Percentiles rank a stretch among this genome's conserved stretches.
phyloP scores from a whole-genome alignment of 495 filamentous ascomycete species.

The Aspergillus kassunensis region DNA sequence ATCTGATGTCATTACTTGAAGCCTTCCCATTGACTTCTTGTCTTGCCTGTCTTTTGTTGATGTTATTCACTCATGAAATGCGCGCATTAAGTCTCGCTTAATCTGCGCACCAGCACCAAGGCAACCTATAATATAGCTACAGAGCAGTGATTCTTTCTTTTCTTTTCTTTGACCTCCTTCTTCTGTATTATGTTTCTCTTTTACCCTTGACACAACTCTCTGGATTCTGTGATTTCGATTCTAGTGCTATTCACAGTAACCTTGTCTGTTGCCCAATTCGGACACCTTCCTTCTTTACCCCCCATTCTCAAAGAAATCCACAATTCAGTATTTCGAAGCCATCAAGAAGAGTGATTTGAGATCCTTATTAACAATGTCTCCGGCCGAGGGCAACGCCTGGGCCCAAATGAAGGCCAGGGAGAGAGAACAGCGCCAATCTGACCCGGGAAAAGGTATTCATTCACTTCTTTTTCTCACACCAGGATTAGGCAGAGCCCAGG shows the following conservation, averaged over 20 bases:
- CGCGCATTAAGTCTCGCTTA: too few species aligned
- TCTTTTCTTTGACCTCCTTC: too few species aligned
- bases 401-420: slow-evolving; percentile 22
- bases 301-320: not conserved
- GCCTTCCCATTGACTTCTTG: too few species aligned
- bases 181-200: too few species aligned
- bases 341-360: not conserved
- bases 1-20: too few species aligned
- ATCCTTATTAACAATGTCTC: slow-evolving; percentile 11
- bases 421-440: slow-evolving; percentile 5
- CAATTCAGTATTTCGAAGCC: not conserved
- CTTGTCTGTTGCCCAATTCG: not conserved
- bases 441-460: slow-evolving; percentile 6
- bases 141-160: too few species aligned
- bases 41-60: too few species aligned
- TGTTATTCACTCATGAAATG: too few species aligned
- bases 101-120: too few species aligned
- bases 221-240: too few species aligned
- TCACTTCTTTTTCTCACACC: not conserved
- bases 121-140: too few species aligned
- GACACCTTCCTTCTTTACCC: not conserved
- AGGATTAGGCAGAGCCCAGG: not conserved
- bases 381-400: slow-evolving; percentile 28
- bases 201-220: too few species aligned
- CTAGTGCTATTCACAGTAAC: not conserved